Conservation (phyloP, 345 rosid species). For the Salix udensis region DNA sequence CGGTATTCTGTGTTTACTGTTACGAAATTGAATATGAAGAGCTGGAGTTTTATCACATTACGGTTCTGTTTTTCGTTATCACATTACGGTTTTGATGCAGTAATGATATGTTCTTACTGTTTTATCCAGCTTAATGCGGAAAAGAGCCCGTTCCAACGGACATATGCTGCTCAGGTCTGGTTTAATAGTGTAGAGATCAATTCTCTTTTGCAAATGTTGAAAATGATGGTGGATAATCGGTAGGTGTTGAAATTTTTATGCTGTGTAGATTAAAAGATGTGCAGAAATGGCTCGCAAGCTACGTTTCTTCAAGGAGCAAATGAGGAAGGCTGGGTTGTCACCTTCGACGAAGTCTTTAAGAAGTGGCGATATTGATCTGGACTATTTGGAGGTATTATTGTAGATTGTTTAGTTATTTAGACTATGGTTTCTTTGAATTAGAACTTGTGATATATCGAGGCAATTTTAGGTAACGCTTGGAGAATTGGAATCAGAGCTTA, state of each 20-base stretch:
- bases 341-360: conserved; percentile 13
- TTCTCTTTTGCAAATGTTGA: neutral
- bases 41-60: neutral
- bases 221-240: neutral
- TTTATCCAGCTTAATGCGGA: conserved; percentile 24
- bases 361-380: conserved; percentile 18
- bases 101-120: neutral
- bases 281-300: conserved; percentile 30
- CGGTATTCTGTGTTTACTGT: neutral
- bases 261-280: conserved; percentile 22
- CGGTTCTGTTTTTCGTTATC: neutral
- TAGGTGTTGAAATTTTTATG: neutral
- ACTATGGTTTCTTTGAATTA: neutral
- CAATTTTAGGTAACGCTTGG: conserved; percentile 21
- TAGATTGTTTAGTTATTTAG: neutral
- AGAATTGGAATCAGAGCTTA: conserved; percentile 28
- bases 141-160: conserved; percentile 30
- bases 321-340: conserved; percentile 21
- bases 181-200: neutral
- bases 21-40: neutral
- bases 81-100: neutral
- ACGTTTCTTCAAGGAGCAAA: conserved; percentile 28
- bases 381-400: conserved; percentile 25
- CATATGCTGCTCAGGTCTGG: conserved; percentile 29
- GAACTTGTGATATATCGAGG: too few relatives aligned